Evolutionary conservation across 805 yeast genomes (phyloP), one percentile per base, ranked within the genome.

Genomic region (Diddensiella santjacobensis): DNA sequence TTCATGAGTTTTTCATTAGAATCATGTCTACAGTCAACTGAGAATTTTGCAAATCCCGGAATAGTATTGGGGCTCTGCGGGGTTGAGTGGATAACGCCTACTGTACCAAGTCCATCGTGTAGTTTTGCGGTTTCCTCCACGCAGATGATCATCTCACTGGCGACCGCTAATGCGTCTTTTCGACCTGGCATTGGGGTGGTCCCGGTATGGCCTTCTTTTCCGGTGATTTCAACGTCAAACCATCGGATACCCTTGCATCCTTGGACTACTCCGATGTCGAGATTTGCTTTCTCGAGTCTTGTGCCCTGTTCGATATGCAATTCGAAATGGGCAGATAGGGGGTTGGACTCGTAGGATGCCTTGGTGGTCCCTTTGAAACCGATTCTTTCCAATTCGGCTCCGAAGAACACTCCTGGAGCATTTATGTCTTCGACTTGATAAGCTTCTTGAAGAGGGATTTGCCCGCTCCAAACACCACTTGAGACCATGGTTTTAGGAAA

Each of bases 291-390:
- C 59, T 83, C 87, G 43, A 83, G 70, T 35, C 81, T 72, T 10
- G 89, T 89, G 3, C 90, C 90, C 64, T 83, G 90, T 59, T 83
- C 89, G 51, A 83, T 83, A 59, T 83, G 90, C 47, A 83, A 69
- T 62, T 83, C 90, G 61, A 83, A 83, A 63, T 83, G 88, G 6
- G 84, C 83, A 18, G 79, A 78, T 19, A 83, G 66, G 17, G 84
- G 84, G 53, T 76, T 78, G 19, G 61, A 67, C 52, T 69, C 57
- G 59, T 77, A 71, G 10, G 73, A 67, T 18, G 82, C 80, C 1
- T 72, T 71, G 4, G 67, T 58, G 1, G 64, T 66, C 13, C 89
- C 89, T 52, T 73, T 63, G 60, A 80, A 83, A 1, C 87, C 87
- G 45, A 81, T 83, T 58, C 84, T 69, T 20, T 67, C 66, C 51